Percentiles rank a stretch among this genome's conserved stretches.
Evolutionary conservation across 2,329 filamentous ascomycete species (phyloP).

Genomic region (Epichloe sylvatica): DNA sequence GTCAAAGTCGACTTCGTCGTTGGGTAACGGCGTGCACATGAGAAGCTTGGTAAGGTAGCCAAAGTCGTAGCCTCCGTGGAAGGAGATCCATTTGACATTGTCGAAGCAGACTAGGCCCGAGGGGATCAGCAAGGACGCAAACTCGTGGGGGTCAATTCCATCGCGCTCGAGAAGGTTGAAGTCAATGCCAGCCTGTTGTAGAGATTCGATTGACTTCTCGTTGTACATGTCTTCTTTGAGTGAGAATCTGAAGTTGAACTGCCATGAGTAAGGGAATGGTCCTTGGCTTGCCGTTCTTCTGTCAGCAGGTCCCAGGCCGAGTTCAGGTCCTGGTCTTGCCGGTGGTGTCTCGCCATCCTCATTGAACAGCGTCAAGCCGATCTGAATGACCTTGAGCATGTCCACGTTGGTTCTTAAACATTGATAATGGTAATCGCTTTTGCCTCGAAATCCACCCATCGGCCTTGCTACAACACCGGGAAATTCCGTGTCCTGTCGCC

Average conservation of each 20-base stretch:
- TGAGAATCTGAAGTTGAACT: conserved; percentile 98
- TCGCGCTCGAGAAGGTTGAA: conserved; percentile 72
- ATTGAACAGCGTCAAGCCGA: conserved; percentile 88
- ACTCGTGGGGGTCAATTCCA: conserved; percentile 80
- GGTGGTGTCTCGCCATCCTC: conserved; percentile 78
- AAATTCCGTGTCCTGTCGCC: conserved; percentile 78
- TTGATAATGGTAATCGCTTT: conserved; percentile 98
- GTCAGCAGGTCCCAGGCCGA: conserved; percentile 21
- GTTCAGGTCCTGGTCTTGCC: conserved; percentile 42
- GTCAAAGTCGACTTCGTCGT: conserved; percentile 82
- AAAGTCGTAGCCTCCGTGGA: conserved; percentile 97
- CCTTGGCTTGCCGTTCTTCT: conserved; percentile 27
- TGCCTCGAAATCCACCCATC: conserved; percentile 86
- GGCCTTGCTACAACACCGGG: conserved; percentile 93
- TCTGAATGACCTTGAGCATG: conserved; percentile 91
- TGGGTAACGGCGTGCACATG: conserved; percentile 66
- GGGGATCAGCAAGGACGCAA: conserved; percentile 78
- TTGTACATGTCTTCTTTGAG: conserved; percentile 96
- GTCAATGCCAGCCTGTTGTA: conserved; percentile 85
- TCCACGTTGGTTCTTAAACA: conserved; percentile 95
- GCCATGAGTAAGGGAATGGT: conserved; percentile 80
- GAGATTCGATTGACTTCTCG: conserved; percentile 81
- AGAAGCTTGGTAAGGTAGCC: conserved; percentile 93
- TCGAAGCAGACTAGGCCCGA: conserved; percentile 82
- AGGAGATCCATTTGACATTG: conserved; percentile 89